Base-by-base conservation (phyloP, 2,329 filamentous ascomycete species). In the Aspergillus sp. region DNA sequence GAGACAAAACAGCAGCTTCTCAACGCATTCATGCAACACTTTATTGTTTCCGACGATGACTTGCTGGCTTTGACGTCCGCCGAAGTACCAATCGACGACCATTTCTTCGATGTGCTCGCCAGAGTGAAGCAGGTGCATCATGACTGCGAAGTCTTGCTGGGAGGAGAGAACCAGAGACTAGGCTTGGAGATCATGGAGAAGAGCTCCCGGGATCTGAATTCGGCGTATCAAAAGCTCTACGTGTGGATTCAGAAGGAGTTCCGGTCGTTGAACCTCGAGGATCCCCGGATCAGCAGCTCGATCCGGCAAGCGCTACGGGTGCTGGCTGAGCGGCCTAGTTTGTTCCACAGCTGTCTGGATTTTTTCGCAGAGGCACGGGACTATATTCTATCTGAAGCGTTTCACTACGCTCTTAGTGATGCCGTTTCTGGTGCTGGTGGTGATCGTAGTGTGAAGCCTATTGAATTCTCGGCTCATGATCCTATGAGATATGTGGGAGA, bases 191-290 rank as follows among this genome's bases (percentile, higher is more conserved):
- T 97, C 43, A 90, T 97, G 78, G 91, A 96, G 53, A 83, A 91
- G 65, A 91, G 85, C 47, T 90, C 90, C 0, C 89, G 88, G 50
- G 83, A 88, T 52, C 78, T 98, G 44, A 93, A 95, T 60, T 78
- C 84, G 13, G 91, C 88, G 4, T 98, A 93, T 59, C 91, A 98
- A 64, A 98, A 96, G 64, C 78, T 98, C 2, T 96, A 95, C 69
- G 84, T 88, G 59, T 98, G 91, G 91, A 84, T 95, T 17, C 90
- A 96, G 64, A 84, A 86, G 50, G 90, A 96, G 60, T 94, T 98
- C 71, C 95, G 90, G 66, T 85, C 84, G 0, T 72, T 97, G 44
- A 94, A 97, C 64, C 78, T 97, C 7, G 93, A 98, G 62, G 95
- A 94, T 56, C 90, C 90, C 0, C 90, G 95, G 60, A 90, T 97